Evolutionary conservation across 176 grass and related monocot genomes (phyloP).

Genomic region (Guadua angustifolia): DNA sequence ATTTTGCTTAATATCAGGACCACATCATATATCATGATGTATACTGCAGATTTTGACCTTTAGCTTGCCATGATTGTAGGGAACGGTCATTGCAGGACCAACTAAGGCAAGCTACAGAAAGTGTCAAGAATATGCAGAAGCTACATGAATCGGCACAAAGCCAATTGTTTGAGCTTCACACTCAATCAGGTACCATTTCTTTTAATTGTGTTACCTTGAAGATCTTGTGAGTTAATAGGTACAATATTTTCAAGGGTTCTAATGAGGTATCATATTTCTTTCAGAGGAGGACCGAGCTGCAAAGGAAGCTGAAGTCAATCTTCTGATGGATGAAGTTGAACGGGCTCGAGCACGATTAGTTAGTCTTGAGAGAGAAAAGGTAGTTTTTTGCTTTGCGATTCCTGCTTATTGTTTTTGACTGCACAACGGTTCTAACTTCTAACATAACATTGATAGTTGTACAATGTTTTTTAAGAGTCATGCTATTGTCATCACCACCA

Average conservation of each 20-base stretch:
- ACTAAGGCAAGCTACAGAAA: slow-evolving; percentile 94
- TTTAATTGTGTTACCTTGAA: slow-evolving; percentile 9
- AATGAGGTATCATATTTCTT: slow-evolving; percentile 40
- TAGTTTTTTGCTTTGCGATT: slow-evolving; percentile 39
- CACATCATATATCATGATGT: not conserved
- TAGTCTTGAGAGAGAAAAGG: slow-evolving; percentile 99
- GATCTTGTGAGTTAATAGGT: not conserved
- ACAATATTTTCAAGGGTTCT: slow-evolving; percentile 26
- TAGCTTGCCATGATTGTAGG: slow-evolving; percentile 51
- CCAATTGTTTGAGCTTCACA: slow-evolving; percentile 96
- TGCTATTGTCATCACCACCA: not conserved
- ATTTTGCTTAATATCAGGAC: slow-evolving; percentile 1
- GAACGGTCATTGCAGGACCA: slow-evolving; percentile 92
- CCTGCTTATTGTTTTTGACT: slow-evolving; percentile 4
- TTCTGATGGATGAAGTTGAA: slow-evolving; percentile 99
- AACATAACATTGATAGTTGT: not conserved
- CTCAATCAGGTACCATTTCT: slow-evolving; percentile 80
- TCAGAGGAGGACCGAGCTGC: slow-evolving; percentile 89
- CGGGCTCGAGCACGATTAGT: slow-evolving; percentile 86
- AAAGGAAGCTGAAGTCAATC: slow-evolving; percentile 87
- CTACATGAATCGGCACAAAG: slow-evolving; percentile 93
- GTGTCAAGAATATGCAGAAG: slow-evolving; percentile 99
- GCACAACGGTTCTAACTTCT: not conserved
- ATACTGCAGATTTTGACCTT: slow-evolving; percentile 38
- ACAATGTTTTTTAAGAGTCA: slow-evolving; percentile 1